Evolutionary conservation across 345 rosid species (phyloP).

Genomic region (Rubroshorea leprosula): DNA sequence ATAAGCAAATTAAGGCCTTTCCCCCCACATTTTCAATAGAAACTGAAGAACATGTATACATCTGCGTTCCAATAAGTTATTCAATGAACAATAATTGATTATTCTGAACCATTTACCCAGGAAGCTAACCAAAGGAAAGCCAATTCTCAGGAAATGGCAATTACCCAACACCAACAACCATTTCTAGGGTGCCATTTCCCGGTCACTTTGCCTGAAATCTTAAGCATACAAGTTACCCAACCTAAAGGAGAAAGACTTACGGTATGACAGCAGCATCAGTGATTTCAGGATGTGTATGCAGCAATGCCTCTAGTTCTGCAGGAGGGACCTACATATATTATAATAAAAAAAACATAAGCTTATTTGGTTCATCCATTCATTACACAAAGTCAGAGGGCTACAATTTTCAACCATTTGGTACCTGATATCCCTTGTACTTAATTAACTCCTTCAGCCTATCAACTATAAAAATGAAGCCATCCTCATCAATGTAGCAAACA

Average conservation of each 20-base stretch:
- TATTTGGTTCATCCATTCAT: not conserved
- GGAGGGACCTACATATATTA: slow-evolving; percentile 62
- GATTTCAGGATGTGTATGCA: slow-evolving; percentile 64
- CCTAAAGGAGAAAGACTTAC: slow-evolving; percentile 31
- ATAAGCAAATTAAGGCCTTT: not conserved
- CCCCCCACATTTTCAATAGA: too few relatives aligned
- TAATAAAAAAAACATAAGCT: not conserved
- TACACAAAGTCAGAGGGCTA: not conserved
- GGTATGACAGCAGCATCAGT: slow-evolving; percentile 80
- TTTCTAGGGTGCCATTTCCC: too few relatives aligned
- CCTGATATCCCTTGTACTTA: slow-evolving; percentile 92
- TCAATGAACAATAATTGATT: too few relatives aligned
- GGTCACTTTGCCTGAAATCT: too few relatives aligned
- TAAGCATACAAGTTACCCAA: not conserved
- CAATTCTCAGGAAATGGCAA: too few relatives aligned
- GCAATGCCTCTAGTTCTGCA: slow-evolving; percentile 81
- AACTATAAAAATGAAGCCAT: slow-evolving; percentile 72
- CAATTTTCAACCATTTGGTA: slow-evolving; percentile 11
- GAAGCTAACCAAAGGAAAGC: too few relatives aligned
- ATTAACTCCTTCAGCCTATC: slow-evolving; percentile 87
- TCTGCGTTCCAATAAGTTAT: too few relatives aligned
- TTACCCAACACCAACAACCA: too few relatives aligned
- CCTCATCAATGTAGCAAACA: slow-evolving; percentile 75
- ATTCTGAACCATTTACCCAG: too few relatives aligned
- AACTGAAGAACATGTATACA: too few relatives aligned